Base-by-base conservation (phyloP, 768 basidiomycete species). In the Pholiota conissans region DNA sequence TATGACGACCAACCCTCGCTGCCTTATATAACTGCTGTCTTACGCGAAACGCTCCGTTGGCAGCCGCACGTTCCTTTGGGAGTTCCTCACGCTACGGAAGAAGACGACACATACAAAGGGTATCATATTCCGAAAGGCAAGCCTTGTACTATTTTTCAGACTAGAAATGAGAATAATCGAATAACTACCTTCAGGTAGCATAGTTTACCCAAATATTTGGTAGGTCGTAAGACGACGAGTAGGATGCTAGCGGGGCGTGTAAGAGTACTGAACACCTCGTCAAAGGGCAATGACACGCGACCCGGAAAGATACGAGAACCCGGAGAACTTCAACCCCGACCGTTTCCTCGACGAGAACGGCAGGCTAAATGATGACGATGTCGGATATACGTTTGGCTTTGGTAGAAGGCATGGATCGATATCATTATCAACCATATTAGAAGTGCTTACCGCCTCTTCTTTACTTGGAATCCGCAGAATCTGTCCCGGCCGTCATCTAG, bases 21-120 rank as follows among this genome's bases (percentile, higher is more conserved):
- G 3, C 73, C 73, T 0, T 76, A 69, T 28, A 46, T 67, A 6
- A 61, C 64, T 16, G 66, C 68, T 0, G 34, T 70, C 9, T 59
- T 62, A 35, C 59, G 59, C 11, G 67, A 69, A 57, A 34, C 66
- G 27, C 35, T 69, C 9, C 60, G 70, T 5, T 60, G 61, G 55
- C 49, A 30, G 3, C 68, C 67, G 2, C 59, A 60, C 26, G 14
- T 59, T 4, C 56, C 63, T 1, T 53, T 70, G 11, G 65, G 61
- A 27, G 32, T 69, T 4, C 65, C 66, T 2, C 71, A 69, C 55
- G 35, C 59, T n/a, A 55, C 65, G 3, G 61, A 56, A 14, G 65
- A 69, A 16, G 71, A 73, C 54, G 69, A 73, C 56, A 30, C 62
- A 22, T 72, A 70, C 47, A 57, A 67, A 32, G 71, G 68, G 0